phyloP scores from a whole-genome alignment of 2,329 filamentous ascomycete species.

The Plectosphaerella cucumerina region DNA sequence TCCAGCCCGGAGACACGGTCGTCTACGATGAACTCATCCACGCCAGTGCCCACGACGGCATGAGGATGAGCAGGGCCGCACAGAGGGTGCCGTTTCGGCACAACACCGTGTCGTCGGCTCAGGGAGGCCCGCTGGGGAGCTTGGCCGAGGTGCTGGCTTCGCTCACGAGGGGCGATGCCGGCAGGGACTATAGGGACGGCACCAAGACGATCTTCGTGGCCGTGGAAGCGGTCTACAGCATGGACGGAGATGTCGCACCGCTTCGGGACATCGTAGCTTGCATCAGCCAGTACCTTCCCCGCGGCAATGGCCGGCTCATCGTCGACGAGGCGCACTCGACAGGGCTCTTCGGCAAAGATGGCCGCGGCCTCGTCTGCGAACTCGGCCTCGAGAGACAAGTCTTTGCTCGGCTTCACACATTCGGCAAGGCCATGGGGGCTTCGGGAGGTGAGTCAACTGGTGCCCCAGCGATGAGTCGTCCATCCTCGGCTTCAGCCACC shows the following conservation, averaged over 20 bases:
- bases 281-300: conserved; percentile 51
- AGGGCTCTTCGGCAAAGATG: conserved; percentile 52
- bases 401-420: conserved; percentile 58
- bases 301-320: conserved; percentile 56
- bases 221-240: conserved; percentile 71
- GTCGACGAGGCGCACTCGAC: conserved; percentile 68
- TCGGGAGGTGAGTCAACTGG: conserved; percentile 56
- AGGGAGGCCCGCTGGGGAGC: conserved; percentile 1
- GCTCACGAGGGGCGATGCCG: conserved; percentile 27
- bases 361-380: conserved; percentile 54
- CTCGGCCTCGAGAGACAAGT: conserved; percentile 51
- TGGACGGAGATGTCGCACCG: conserved; percentile 74
- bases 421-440: conserved; percentile 64
- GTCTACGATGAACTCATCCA: conserved; percentile 74
- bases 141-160: conserved; percentile 22
- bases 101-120: conserved; percentile 37
- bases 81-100: conserved; percentile 50
- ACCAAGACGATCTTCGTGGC: conserved; percentile 59
- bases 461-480: not conserved
- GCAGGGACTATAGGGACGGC: conserved; percentile 28
- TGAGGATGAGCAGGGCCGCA: conserved; percentile 58
- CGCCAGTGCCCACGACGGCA: conserved; percentile 74
- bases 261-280: conserved; percentile 55
- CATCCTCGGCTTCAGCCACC: not conserved
- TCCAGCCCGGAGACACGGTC: conserved; percentile 57